A percentile compares a stretch with the other conserved stretches of the same genome.
phyloP scores from a whole-genome alignment of 371 early-diverging fungal species.

The Actinomortierella ambigua region DNA sequence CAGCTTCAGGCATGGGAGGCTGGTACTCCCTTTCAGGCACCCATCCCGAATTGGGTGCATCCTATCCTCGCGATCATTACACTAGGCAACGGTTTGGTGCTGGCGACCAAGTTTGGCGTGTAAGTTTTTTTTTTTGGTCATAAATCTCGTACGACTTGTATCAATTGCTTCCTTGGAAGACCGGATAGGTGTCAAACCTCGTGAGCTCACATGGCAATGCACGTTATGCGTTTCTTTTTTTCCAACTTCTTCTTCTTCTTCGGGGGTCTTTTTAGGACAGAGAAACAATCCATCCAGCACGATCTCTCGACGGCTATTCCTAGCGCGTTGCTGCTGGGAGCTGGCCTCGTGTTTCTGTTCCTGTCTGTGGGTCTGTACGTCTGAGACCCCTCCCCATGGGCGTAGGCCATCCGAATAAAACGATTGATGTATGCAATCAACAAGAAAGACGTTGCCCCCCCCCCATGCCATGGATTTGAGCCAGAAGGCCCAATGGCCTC shows the following conservation, averaged over 20 bases:
- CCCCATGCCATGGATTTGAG: too few relatives aligned
- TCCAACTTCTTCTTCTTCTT: not conserved
- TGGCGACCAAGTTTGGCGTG: slow-evolving; percentile 44
- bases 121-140: slow-evolving; percentile 9
- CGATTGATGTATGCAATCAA: too few relatives aligned
- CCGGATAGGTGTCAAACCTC: too few relatives aligned
- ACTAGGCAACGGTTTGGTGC: slow-evolving; percentile 24
- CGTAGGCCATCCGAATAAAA: too few relatives aligned
- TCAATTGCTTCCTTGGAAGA: too few relatives aligned
- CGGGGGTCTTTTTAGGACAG: slow-evolving; percentile 5
- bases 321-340: slow-evolving; percentile 30
- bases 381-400: slow-evolving; percentile 1
- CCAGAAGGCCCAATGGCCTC: too few relatives aligned
- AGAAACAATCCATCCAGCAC: slow-evolving; percentile 17
- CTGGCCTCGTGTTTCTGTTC: slow-evolving; percentile 39
- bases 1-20: slow-evolving; percentile 25
- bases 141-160: too few relatives aligned
- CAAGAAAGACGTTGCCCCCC: too few relatives aligned
- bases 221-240: too few relatives aligned
- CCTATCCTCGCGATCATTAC: slow-evolving; percentile 17
- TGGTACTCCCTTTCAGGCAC: slow-evolving; percentile 31
- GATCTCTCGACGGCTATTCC: slow-evolving; percentile 28
- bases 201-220: too few relatives aligned
- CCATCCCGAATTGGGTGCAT: slow-evolving; percentile 22
- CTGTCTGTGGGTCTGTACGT: slow-evolving; percentile 40